A percentile compares a stretch with the other conserved stretches of the same genome.
Evolutionary conservation across 1,284 basidiomycete genomes (phyloP).

Genomic region (Leccinum griseonigrum): DNA sequence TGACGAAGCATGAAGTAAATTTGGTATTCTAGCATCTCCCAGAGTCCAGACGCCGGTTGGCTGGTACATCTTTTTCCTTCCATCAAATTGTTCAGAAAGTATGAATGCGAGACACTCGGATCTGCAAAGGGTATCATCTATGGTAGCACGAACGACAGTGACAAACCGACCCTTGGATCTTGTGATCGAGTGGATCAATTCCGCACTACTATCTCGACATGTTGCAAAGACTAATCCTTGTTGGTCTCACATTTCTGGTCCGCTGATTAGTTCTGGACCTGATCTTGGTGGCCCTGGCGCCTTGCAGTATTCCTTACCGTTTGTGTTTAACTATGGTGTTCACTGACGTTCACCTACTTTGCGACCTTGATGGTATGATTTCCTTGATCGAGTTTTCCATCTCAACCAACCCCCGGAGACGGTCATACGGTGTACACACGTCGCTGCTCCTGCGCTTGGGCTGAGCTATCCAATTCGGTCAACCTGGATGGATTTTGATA

Average conservation of each 20-base stretch:
- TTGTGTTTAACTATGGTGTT: background rate
- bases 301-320: background rate
- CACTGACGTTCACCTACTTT: background rate
- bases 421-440: background rate
- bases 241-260: background rate
- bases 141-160: background rate
- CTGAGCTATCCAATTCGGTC: background rate
- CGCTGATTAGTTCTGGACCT: background rate
- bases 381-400: background rate
- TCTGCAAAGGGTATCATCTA: background rate
- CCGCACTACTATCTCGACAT: conserved; percentile 1
- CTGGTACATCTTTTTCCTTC: background rate
- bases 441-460: background rate
- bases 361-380: background rate
- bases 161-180: background rate
- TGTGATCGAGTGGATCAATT: background rate
- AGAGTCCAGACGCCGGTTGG: background rate
- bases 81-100: background rate
- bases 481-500: background rate
- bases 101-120: background rate
- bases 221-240: conserved; percentile 4
- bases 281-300: background rate
- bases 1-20: background rate
- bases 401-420: background rate
- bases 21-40: background rate